Evolutionary conservation across 179 eudicot genomes (phyloP).

Genomic region (Patellifolia procumbens): DNA sequence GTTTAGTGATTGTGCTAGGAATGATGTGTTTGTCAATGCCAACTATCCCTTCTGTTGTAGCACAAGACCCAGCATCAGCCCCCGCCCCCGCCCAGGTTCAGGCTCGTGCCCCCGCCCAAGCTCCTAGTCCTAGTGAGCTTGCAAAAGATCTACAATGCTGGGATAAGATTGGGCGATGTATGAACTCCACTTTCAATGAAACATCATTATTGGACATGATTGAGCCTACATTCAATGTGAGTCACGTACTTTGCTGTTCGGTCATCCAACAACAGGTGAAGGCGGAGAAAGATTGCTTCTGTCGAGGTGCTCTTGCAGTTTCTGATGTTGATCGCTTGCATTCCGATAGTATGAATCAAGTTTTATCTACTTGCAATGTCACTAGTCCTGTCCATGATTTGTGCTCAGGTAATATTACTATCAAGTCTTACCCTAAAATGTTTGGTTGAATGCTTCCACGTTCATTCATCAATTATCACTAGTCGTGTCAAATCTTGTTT

Average conservation of each 20-base stretch:
- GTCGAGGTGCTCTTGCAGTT: not conserved
- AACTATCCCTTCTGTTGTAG: not conserved
- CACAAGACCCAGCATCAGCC: not conserved
- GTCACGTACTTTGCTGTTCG: not conserved
- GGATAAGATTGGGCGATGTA: not conserved
- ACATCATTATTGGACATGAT: not conserved
- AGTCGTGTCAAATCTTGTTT: too few species aligned
- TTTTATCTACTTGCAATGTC: not conserved
- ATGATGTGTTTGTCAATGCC: constrained; percentile 10
- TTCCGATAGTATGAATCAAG: not conserved
- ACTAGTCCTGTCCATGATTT: constrained; percentile 1
- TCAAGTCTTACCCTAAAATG: too few species aligned
- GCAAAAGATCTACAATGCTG: not conserved
- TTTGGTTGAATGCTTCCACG: too few species aligned
- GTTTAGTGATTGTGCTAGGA: constrained; percentile 1
- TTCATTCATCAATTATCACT: too few species aligned
- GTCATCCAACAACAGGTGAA: not conserved
- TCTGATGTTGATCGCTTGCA: not conserved
- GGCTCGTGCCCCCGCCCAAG: not conserved
- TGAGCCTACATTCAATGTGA: not conserved
- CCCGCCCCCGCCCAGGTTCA: not conserved
- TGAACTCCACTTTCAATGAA: not conserved
- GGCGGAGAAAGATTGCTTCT: not conserved
- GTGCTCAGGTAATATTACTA: not conserved
- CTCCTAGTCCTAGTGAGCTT: not conserved